Conservation (phyloP, 306 rosid genomes). For the Nissolia schottii region DNA sequence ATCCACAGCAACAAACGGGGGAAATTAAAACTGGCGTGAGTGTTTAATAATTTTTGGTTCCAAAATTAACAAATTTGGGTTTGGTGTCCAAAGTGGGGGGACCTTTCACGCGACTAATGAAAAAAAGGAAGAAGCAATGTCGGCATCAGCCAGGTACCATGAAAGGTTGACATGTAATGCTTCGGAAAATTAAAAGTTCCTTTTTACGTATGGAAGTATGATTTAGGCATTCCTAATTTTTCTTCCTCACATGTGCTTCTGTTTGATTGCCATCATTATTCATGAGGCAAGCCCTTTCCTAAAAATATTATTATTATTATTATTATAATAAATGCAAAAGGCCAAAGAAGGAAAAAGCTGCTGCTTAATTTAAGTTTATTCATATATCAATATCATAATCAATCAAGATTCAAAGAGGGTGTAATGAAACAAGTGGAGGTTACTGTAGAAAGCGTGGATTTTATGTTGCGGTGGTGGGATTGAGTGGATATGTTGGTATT, state of each 20-base stretch:
- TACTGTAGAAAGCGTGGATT: background rate
- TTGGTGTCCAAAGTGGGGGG: slow-evolving; percentile 31
- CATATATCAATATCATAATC: background rate
- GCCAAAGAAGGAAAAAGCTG: background rate
- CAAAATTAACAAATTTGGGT: slow-evolving; percentile 8
- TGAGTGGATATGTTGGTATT: slow-evolving; percentile 15
- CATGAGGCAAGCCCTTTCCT: background rate
- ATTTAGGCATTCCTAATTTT: slow-evolving; percentile 28
- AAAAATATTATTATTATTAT: too few relatives aligned
- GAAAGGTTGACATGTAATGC: slow-evolving; percentile 32
- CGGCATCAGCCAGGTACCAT: slow-evolving; percentile 30
- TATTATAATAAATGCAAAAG: background rate
- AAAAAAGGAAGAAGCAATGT: slow-evolving; percentile 25
- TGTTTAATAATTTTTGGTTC: slow-evolving; percentile 16
- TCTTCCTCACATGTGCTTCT: slow-evolving; percentile 33
- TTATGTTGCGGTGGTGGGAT: background rate
- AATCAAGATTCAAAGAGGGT: background rate
- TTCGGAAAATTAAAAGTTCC: slow-evolving; percentile 26
- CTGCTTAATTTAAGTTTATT: background rate
- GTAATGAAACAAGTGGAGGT: background rate
- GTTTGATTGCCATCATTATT: slow-evolving; percentile 23
- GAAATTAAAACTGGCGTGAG: background rate
- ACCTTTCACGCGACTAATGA: slow-evolving; percentile 25
- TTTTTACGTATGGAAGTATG: slow-evolving; percentile 8
- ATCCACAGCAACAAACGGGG: background rate